Percentiles rank a stretch among this genome's conserved stretches.
These are phyloP conservation scores for Hemisphaericaspora xylofermentans DNA, from an alignment of 1,139 yeast species.

Conservation along the genomic window DNA sequence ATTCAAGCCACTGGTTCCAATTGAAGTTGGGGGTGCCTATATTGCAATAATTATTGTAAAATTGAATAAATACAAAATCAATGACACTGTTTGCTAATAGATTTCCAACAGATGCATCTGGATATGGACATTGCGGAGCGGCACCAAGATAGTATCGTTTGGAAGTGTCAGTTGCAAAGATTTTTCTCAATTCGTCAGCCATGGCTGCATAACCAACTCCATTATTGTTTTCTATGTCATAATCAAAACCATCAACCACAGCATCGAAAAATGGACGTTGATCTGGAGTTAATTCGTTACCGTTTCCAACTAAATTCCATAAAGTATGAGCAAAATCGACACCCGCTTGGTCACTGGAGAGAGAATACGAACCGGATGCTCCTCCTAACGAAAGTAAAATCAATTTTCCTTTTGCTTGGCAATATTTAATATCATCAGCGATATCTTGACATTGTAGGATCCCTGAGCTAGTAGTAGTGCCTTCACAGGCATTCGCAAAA, in stretches of 20 bases:
- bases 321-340: conserved; percentile 67
- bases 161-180: conserved; percentile 52
- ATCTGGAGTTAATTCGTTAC: conserved; percentile 35
- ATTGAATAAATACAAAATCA: conserved; percentile 89
- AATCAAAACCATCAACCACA: conserved; percentile 46
- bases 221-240: conserved; percentile 44
- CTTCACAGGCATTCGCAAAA: conserved; percentile 68
- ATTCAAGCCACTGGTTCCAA: conserved; percentile 81
- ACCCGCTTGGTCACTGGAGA: conserved; percentile 61
- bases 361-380: conserved; percentile 77
- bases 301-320: conserved; percentile 88
- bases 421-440: conserved; percentile 75
- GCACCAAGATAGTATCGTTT: conserved; percentile 79
- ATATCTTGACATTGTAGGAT: conserved; percentile 60
- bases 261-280: conserved; percentile 74
- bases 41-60: conserved; percentile 86
- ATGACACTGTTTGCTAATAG: conserved; percentile 58
- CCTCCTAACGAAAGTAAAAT: conserved; percentile 87
- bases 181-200: conserved; percentile 57
- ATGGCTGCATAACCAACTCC: conserved; percentile 61
- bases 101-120: conserved; percentile 81
- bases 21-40: conserved; percentile 59
- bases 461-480: conserved; percentile 49
- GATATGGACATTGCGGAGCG: conserved; percentile 94
- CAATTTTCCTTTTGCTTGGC: conserved; percentile 78